Conservation (phyloP, 139 green algal species). For the Coelastrella sp. region DNA sequence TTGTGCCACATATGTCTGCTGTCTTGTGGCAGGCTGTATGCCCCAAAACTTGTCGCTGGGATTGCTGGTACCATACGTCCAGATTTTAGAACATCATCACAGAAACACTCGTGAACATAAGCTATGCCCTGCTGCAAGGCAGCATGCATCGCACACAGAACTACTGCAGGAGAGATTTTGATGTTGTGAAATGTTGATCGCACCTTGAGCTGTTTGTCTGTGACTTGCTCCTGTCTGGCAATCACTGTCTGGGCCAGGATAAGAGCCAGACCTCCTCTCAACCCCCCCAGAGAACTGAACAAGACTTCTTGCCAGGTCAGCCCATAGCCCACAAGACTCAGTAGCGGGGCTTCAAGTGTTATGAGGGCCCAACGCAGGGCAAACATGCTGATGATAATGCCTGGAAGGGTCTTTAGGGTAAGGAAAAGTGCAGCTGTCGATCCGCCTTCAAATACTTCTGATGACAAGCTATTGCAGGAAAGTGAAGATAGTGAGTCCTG, state of each 20-base stretch:
- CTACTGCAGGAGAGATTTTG: too few relatives aligned
- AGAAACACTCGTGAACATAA: too few relatives aligned
- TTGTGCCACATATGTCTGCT: too few relatives aligned
- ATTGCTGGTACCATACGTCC: too few relatives aligned
- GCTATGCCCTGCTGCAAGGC: too few relatives aligned
- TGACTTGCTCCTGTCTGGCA: slow-evolving; percentile 3
- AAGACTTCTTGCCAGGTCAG: slow-evolving; percentile 66
- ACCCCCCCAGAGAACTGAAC: slow-evolving; percentile 73
- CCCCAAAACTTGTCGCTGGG: too few relatives aligned
- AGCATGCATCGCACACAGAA: too few relatives aligned
- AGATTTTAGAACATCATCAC: too few relatives aligned
- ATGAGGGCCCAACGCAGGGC: slow-evolving; percentile 68
- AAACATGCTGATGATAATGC: slow-evolving; percentile 23
- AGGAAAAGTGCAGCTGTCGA: not conserved
- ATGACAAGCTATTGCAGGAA: not conserved
- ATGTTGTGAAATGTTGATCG: too few relatives aligned
- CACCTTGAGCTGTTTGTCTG: slow-evolving; percentile 27
- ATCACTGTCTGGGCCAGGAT: slow-evolving; percentile 84
- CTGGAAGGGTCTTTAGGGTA: not conserved
- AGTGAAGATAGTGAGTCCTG: not conserved
- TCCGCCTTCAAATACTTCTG: not conserved
- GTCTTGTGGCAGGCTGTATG: too few relatives aligned
- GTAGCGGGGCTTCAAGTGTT: slow-evolving; percentile 58
- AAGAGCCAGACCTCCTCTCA: slow-evolving; percentile 86
- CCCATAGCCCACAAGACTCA: slow-evolving; percentile 44